These are phyloP conservation scores for Leccinum holopus DNA, from an alignment of 1,284 basidiomycete species.

Conservation along the genomic window DNA sequence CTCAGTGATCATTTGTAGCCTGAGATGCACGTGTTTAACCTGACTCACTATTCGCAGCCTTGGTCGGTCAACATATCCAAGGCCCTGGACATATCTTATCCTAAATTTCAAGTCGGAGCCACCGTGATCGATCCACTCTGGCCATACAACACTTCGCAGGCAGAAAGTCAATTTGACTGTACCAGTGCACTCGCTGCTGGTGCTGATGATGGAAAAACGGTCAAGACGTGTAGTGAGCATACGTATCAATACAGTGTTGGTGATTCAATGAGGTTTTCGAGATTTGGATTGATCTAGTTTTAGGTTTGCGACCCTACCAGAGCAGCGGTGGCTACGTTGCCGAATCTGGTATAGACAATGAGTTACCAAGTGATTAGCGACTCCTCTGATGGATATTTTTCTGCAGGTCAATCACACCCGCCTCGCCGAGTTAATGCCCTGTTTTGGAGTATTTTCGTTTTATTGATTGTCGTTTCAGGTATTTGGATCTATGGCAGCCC, in stretches of 20 bases:
- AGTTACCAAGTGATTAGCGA: not conserved
- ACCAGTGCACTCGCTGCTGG: conserved; percentile 48
- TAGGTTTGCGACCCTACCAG: conserved; percentile 48
- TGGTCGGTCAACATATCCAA: conserved; percentile 48
- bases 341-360: conserved; percentile 41
- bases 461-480: conserved; percentile 33
- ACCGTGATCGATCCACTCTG: conserved; percentile 52
- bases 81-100: conserved; percentile 36
- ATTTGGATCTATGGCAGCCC: conserved; percentile 53
- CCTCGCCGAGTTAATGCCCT: conserved; percentile 39
- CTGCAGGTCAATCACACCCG: conserved; percentile 50
- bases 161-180: conserved; percentile 44
- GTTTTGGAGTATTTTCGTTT: not conserved
- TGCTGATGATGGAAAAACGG: conserved; percentile 39
- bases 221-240: conserved; percentile 48
- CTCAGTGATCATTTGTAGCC: not conserved
- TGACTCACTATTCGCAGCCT: conserved; percentile 29
- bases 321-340: conserved; percentile 45
- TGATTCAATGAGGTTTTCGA: not conserved
- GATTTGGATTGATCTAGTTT: conserved; percentile 2
- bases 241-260: conserved; percentile 52
- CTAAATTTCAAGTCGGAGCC: conserved; percentile 46
- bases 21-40: not conserved
- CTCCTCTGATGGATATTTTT: not conserved
- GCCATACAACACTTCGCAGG: conserved; percentile 46